phyloP scores from a whole-genome alignment of 257 asterid species.

The Ballota nigra region DNA sequence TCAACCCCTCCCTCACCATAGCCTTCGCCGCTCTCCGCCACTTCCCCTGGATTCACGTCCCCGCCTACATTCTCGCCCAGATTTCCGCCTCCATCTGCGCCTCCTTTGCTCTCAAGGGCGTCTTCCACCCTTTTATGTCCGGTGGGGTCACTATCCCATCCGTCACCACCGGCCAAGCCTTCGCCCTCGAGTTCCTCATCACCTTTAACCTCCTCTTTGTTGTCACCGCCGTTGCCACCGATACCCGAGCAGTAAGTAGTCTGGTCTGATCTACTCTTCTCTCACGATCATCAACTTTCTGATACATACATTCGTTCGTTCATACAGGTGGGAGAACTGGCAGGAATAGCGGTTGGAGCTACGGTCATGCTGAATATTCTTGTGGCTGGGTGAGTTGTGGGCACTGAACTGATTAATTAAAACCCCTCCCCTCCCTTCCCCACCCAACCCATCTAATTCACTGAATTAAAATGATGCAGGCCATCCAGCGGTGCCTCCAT shows the following conservation, averaged over 20 bases:
- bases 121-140: constrained; percentile 69
- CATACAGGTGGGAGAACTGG: constrained; percentile 55
- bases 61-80: constrained; percentile 80
- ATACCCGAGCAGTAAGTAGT: constrained; percentile 69
- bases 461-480: constrained; percentile 28
- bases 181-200: constrained; percentile 83
- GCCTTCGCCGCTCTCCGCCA: constrained; percentile 92
- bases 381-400: constrained; percentile 81
- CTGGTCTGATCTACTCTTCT: no score
- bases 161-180: constrained; percentile 71
- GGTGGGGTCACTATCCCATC: constrained; percentile 91
- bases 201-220: constrained; percentile 81
- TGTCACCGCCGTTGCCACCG: constrained; percentile 92
- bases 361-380: constrained; percentile 85
- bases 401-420: no score
- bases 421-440: no score
- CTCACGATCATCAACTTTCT: no score
- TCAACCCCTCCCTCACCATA: constrained; percentile 78
- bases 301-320: no score
- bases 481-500: constrained; percentile 87
- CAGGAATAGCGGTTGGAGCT: constrained; percentile 89
- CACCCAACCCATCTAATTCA: no score
- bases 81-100: constrained; percentile 90
- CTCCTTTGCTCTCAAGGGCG: constrained; percentile 80
- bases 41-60: constrained; percentile 89